phyloP scores from a whole-genome alignment of 2,329 filamentous ascomycete genomes.

The Dryadomyces quercus-mongolicae region DNA sequence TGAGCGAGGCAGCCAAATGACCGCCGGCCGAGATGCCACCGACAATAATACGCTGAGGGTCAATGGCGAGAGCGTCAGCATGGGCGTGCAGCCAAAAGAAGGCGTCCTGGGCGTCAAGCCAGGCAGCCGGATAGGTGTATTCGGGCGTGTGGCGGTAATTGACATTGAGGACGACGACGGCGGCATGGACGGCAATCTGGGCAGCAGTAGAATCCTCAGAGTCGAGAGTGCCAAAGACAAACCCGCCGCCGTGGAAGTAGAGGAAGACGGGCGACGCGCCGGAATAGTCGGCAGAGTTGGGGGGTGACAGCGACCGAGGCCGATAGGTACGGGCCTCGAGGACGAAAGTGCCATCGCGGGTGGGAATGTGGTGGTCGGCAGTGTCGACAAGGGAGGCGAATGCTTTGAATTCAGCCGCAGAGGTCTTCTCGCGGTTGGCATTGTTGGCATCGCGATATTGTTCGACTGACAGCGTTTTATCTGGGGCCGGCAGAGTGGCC shows the following conservation, averaged over 20 bases:
- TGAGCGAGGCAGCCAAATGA: slow-evolving; percentile 5
- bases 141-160: slow-evolving; percentile 50
- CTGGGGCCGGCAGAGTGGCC: slow-evolving; percentile 17
- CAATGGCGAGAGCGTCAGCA: slow-evolving; percentile 17
- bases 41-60: slow-evolving; percentile 21
- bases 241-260: slow-evolving; percentile 19
- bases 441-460: slow-evolving; percentile 19
- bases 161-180: slow-evolving; percentile 21
- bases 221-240: slow-evolving; percentile 38
- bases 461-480: slow-evolving; percentile 10
- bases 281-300: slow-evolving; percentile 16
- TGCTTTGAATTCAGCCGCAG: slow-evolving; percentile 18
- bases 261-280: slow-evolving; percentile 7
- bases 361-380: slow-evolving; percentile 18
- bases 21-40: slow-evolving; percentile 27
- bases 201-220: slow-evolving; percentile 41
- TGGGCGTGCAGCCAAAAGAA: slow-evolving; percentile 40
- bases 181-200: slow-evolving; percentile 30
- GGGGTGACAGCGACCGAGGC: slow-evolving; percentile 32
- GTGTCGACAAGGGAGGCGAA: slow-evolving; percentile 18
- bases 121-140: slow-evolving; percentile 35
- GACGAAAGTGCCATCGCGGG: slow-evolving; percentile 9
- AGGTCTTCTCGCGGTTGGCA: slow-evolving; percentile 18
- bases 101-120: slow-evolving; percentile 40
- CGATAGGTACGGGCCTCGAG: slow-evolving; percentile 17